Base-by-base conservation (phyloP, 1,284 basidiomycete genomes). In the Sporisorium exsertum region DNA sequence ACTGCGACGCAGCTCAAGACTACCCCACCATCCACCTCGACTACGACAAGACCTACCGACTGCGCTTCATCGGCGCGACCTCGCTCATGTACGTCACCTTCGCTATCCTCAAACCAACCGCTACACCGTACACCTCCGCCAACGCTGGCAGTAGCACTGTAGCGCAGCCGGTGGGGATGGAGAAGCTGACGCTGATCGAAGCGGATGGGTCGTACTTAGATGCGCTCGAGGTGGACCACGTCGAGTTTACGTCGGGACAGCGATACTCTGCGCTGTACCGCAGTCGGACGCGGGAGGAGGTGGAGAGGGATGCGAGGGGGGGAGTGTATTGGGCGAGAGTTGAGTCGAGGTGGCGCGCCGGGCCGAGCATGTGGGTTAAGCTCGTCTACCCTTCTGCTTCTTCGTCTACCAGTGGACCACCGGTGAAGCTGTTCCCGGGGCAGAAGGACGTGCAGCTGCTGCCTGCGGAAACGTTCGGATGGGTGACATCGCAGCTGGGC, bases 191-290 rank as follows among this genome's bases (percentile, higher is more conserved):
- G 26, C 50, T 84, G 46, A 78, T 84, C 40, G 82, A 73, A 42
- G 82, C 70, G 12, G 82, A 84, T 29, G 80, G 77, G 0, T 55
- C 64, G 9, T 78, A 82, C 32, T 42, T 83, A 10, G 50, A 78
- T 24, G 27, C 67, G 0, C 13, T 70, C 1, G 32, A 61, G 15
- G 58, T 72, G 3, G 52, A 65, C 24, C 56, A 58, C 9, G 56
- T 81, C 20, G 80, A 84, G 60, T 16, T 81, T 13, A 60, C 66
- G 0, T 45, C 76, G 0, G 82, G 82, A 6, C 81, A 84, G 49
- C 59, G 82, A 0, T 82, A 83, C 61, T 77, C 73, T 4, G 64
- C 57, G 15, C 64, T 83, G 13, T 62, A 75, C 27, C 47, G 40
- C 5, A 56, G 60, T 13, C 78, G 72, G 40, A 33, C 27, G 1